Evolutionary conservation across 2,329 filamentous ascomycete genomes (phyloP).

Genomic region (Xylaria sp.): DNA sequence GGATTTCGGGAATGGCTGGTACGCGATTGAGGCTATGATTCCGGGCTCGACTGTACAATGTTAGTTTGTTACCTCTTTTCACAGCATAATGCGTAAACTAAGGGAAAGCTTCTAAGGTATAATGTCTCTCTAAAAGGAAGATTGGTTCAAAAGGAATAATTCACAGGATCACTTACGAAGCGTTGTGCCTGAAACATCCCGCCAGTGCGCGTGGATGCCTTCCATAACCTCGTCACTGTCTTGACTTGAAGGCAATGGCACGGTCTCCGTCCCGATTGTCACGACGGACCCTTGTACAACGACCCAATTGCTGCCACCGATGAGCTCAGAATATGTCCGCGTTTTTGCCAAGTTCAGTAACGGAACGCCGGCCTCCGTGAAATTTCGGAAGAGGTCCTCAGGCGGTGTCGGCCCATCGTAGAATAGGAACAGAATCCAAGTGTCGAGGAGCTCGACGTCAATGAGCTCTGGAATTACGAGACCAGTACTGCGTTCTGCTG

Average conservation of each 20-base stretch:
- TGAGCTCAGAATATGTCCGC: constrained; percentile 60
- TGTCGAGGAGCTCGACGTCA: constrained; percentile 57
- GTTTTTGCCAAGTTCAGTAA: constrained; percentile 58
- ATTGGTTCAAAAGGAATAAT: neutral
- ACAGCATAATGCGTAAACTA: neutral
- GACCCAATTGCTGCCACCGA: constrained; percentile 57
- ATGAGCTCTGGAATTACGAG: constrained; percentile 30
- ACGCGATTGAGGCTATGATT: constrained; percentile 51
- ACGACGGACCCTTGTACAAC: constrained; percentile 51
- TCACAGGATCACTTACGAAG: constrained; percentile 29
- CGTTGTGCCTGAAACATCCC: constrained; percentile 44
- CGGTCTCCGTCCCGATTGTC: constrained; percentile 53
- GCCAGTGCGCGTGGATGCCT: constrained; percentile 52
- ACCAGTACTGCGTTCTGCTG: constrained; percentile 57
- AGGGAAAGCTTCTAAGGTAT: neutral
- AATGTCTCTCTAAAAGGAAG: neutral
- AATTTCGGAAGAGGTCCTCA: constrained; percentile 64
- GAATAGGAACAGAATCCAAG: constrained; percentile 71
- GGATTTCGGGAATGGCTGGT: constrained; percentile 54
- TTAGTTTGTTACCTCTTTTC: neutral
- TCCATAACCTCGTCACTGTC: constrained; percentile 47
- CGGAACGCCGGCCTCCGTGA: constrained; percentile 57
- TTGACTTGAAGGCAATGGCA: constrained; percentile 49
- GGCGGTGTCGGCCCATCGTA: constrained; percentile 68
- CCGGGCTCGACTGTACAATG: constrained; percentile 41